Evolutionary conservation across 179 eudicot species (phyloP).

Genomic region (Beta corolliflora): DNA sequence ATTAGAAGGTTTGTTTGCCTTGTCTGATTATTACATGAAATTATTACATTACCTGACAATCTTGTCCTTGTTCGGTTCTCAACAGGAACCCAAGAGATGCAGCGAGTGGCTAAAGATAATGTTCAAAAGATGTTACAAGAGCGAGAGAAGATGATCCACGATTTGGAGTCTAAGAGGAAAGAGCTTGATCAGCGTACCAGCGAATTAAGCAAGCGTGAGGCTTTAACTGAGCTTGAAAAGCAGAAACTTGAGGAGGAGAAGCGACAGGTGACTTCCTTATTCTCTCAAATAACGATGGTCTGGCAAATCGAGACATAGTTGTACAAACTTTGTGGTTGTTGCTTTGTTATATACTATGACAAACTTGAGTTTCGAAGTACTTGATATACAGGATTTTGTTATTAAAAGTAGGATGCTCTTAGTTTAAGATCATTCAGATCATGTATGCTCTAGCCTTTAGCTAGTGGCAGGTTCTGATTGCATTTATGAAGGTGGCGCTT

Average conservation of each 20-base stretch:
- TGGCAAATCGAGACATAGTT: background rate
- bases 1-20: background rate
- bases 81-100: conserved; percentile 56
- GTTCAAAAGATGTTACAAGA: conserved; percentile 43
- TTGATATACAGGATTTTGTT: background rate
- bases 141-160: conserved; percentile 48
- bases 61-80: background rate
- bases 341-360: background rate
- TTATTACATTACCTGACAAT: background rate
- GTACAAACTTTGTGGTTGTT: background rate
- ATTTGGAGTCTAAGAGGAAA: conserved; percentile 44
- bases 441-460: too few species aligned
- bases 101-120: conserved; percentile 40
- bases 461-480: too few species aligned
- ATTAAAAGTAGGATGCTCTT: background rate
- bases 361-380: background rate
- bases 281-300: background rate
- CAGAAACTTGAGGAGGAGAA: conserved; percentile 52
- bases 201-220: conserved; percentile 53
- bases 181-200: conserved; percentile 48
- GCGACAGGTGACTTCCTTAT: conserved; percentile 38
- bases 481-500: too few species aligned
- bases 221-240: conserved; percentile 53
- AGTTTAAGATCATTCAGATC: background rate
- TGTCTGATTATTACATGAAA: background rate